Conservation (phyloP, 2,329 filamentous ascomycete genomes). For the Diaporthe caulivora region DNA sequence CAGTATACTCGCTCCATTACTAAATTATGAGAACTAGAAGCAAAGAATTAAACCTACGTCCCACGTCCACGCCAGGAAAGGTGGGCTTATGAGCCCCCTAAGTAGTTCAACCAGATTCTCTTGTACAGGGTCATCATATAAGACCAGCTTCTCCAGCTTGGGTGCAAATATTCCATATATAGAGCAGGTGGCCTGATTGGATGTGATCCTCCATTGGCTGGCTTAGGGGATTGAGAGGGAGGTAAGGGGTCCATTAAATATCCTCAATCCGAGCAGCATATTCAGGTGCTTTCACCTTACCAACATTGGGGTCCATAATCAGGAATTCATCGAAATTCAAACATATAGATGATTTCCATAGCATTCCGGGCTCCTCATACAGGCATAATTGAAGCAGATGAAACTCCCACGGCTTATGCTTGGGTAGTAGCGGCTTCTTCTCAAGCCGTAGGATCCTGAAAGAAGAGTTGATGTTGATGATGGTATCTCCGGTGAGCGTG, state of each 20-base stretch:
- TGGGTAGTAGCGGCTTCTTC: conserved; percentile 11
- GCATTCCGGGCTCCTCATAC: conserved; percentile 34
- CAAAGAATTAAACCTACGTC: conserved; percentile 26
- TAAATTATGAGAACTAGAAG: background rate
- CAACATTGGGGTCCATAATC: background rate
- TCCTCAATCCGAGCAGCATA: conserved; percentile 38
- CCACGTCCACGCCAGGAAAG: conserved; percentile 38
- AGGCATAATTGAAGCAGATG: conserved; percentile 37
- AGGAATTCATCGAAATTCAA: conserved; percentile 35
- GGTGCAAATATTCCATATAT: conserved; percentile 39
- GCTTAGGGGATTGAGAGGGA: conserved; percentile 33
- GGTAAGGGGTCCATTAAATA: conserved; percentile 39
- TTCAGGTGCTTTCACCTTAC: conserved; percentile 18
- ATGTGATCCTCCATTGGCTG: conserved; percentile 38
- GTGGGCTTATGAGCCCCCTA: conserved; percentile 32
- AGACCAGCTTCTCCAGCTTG: conserved; percentile 38
- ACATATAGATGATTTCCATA: conserved; percentile 36
- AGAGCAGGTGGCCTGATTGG: conserved; percentile 35
- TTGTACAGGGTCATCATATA: conserved; percentile 32
- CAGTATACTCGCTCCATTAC: background rate
- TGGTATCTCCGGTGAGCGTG: conserved; percentile 23
- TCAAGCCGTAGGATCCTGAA: background rate
- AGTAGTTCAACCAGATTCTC: conserved; percentile 37
- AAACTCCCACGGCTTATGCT: conserved; percentile 35
- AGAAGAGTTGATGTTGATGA: conserved; percentile 23